Percentiles rank a stretch among this genome's conserved stretches.
These are phyloP conservation scores for Penicillium taxi DNA, from an alignment of 495 filamentous ascomycete genomes.

Conservation along the genomic window DNA sequence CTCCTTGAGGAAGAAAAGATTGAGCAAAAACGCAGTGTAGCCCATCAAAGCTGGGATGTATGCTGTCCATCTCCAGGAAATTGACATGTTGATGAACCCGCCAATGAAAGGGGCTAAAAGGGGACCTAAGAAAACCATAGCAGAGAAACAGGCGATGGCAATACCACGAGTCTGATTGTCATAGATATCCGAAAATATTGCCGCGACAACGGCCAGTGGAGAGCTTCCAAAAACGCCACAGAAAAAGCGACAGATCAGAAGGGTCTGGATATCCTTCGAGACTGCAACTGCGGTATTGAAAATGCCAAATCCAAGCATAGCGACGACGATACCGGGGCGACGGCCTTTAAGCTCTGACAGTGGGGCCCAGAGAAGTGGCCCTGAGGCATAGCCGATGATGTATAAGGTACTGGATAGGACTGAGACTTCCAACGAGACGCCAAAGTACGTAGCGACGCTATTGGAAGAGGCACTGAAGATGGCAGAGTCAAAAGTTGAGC, in stretches of 20 bases:
- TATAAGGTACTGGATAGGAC: constrained; percentile 51
- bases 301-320: constrained; percentile 39
- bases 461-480: constrained; percentile 22
- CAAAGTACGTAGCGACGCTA: constrained; percentile 30
- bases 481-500: constrained; percentile 33
- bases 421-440: constrained; percentile 45
- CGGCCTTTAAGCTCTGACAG: constrained; percentile 56
- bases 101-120: constrained; percentile 79
- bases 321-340: constrained; percentile 48
- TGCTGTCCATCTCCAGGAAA: constrained; percentile 86
- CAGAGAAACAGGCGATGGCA: constrained; percentile 62
- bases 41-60: constrained; percentile 75
- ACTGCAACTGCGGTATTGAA: constrained; percentile 55
- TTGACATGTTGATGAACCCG: constrained; percentile 53
- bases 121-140: constrained; percentile 78
- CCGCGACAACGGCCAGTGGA: constrained; percentile 78
- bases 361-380: constrained; percentile 58
- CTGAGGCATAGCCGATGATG: constrained; percentile 51
- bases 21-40: constrained; percentile 57
- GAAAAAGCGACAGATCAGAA: constrained; percentile 60
- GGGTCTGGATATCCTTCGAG: constrained; percentile 52
- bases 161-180: constrained; percentile 69
- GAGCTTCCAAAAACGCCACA: constrained; percentile 56
- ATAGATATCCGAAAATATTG: constrained; percentile 87
- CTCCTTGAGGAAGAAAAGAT: constrained; percentile 70